A percentile compares a stretch with the other conserved stretches of the same genome.
Evolutionary conservation across 768 basidiomycete species (phyloP).

Genomic region (Lactarius vividus): DNA sequence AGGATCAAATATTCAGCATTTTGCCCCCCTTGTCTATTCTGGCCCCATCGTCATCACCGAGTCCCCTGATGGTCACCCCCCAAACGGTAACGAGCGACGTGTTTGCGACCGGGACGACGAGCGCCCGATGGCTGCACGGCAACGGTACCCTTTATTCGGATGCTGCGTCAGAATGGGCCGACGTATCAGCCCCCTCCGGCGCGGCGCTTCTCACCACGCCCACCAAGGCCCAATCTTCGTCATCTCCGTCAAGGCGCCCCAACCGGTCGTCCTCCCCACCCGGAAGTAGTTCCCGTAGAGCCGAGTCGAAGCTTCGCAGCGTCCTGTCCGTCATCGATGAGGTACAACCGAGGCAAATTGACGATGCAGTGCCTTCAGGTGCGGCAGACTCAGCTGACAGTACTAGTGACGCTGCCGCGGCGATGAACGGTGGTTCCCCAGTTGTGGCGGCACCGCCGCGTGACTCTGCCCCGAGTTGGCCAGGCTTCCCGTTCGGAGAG

Average conservation of each 20-base stretch:
- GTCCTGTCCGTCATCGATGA: slow-evolving; percentile 76
- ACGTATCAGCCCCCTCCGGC: slow-evolving; percentile 21
- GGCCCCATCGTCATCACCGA: slow-evolving; percentile 56
- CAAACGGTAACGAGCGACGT: slow-evolving; percentile 25
- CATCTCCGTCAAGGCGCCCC: slow-evolving; percentile 40
- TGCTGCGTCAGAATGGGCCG: slow-evolving; percentile 55
- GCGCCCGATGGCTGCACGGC: slow-evolving; percentile 30
- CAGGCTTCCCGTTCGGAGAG: slow-evolving; percentile 41
- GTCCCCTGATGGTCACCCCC: slow-evolving; percentile 51
- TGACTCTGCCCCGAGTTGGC: slow-evolving; percentile 39
- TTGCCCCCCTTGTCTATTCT: slow-evolving; percentile 80
- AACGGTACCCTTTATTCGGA: slow-evolving; percentile 28
- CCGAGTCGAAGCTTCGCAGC: slow-evolving; percentile 63
- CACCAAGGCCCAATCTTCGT: slow-evolving; percentile 44
- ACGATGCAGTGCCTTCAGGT: not conserved
- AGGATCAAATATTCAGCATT: slow-evolving; percentile 92
- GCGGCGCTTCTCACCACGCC: slow-evolving; percentile 27
- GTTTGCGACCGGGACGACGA: slow-evolving; percentile 12
- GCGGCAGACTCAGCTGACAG: not conserved
- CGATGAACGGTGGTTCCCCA: slow-evolving; percentile 8
- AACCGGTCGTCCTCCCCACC: slow-evolving; percentile 24
- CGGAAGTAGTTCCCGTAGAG: slow-evolving; percentile 32
- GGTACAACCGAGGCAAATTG: slow-evolving; percentile 34
- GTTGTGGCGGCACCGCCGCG: slow-evolving; percentile 22
- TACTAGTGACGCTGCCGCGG: not conserved